phyloP scores from a whole-genome alignment of 2,329 filamentous ascomycete genomes.

The Thyridium curvatum region DNA sequence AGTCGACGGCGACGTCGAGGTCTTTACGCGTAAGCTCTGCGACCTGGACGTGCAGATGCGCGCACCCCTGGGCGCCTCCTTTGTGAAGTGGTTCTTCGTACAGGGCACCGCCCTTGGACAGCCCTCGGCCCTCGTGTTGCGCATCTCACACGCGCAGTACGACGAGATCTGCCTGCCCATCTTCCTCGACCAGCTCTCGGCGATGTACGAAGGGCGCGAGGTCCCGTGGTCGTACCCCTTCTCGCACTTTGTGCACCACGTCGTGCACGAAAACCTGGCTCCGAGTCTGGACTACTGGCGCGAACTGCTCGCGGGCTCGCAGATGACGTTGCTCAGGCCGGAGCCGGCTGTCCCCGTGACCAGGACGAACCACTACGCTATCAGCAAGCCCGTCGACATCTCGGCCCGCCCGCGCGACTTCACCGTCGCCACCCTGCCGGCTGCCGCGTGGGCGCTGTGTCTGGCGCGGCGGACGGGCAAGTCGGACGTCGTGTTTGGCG shows the following conservation, averaged over 20 bases:
- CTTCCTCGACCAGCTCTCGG: slow-evolving; percentile 55
- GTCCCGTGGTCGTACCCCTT: slow-evolving; percentile 30
- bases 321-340: slow-evolving; percentile 38
- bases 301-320: slow-evolving; percentile 48
- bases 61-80: slow-evolving; percentile 52
- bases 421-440: slow-evolving; percentile 59
- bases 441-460: slow-evolving; percentile 59
- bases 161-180: slow-evolving; percentile 60
- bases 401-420: slow-evolving; percentile 44
- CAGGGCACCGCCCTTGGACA: slow-evolving; percentile 22
- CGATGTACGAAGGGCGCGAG: slow-evolving; percentile 34
- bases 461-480: slow-evolving; percentile 46
- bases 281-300: slow-evolving; percentile 56
- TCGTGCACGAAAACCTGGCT: slow-evolving; percentile 31
- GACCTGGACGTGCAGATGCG: slow-evolving; percentile 47
- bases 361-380: slow-evolving; percentile 30
- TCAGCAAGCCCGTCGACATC: slow-evolving; percentile 37
- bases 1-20: slow-evolving; percentile 41
- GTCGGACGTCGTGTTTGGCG: slow-evolving; percentile 58
- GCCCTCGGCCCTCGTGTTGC: slow-evolving; percentile 43
- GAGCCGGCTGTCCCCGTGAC: slow-evolving; percentile 22
- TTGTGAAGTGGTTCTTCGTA: slow-evolving; percentile 53
- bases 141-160: slow-evolving; percentile 64
- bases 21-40: slow-evolving; percentile 47
- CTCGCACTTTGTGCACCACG: slow-evolving; percentile 38